Percentiles rank a stretch among this genome's conserved stretches.
These are phyloP conservation scores for Benincasa hispida DNA, from an alignment of 306 rosid species.

Conservation along the genomic window DNA sequence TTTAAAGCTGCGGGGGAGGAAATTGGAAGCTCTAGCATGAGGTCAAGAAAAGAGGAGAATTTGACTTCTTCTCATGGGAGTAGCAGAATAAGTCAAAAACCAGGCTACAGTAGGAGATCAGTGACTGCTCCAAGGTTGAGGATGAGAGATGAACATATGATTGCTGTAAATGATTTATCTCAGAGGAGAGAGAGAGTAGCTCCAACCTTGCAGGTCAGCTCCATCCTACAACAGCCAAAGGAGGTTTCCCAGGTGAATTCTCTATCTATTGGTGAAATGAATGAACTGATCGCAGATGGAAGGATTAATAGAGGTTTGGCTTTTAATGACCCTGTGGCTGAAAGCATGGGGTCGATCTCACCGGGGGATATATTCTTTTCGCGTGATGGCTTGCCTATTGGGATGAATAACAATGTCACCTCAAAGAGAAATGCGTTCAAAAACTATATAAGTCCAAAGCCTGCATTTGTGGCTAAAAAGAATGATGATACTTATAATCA, in stretches of 20 bases:
- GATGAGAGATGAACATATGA: slow-evolving; percentile 22
- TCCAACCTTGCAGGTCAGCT: slow-evolving; percentile 14
- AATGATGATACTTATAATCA: slow-evolving; percentile 13
- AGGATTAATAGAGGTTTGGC: slow-evolving; percentile 20
- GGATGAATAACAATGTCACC: slow-evolving; percentile 13
- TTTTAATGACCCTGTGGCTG: slow-evolving; percentile 7
- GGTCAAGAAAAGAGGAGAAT: slow-evolving; percentile 7
- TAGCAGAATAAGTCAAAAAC: slow-evolving; percentile 24
- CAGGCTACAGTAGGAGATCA: slow-evolving; percentile 34
- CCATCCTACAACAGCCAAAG: slow-evolving; percentile 13
- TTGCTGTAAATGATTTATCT: slow-evolving; percentile 4
- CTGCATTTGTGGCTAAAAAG: slow-evolving; percentile 13
- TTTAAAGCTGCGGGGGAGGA: slow-evolving; percentile 5
- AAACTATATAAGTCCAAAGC: slow-evolving; percentile 20
- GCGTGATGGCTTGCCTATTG: slow-evolving; percentile 31
- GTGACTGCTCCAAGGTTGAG: slow-evolving; percentile 59
- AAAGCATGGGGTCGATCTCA: slow-evolving; percentile 46
- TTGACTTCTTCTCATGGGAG: slow-evolving; percentile 6
- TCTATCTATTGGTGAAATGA: slow-evolving; percentile 46
- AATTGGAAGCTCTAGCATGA: slow-evolving; percentile 9
- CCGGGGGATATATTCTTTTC: slow-evolving; percentile 82
- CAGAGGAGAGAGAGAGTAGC: slow-evolving; percentile 20
- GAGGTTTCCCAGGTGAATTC: slow-evolving; percentile 21
- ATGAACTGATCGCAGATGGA: slow-evolving; percentile 47
- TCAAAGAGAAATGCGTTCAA: slow-evolving; percentile 20